Evolutionary conservation across 2,329 filamentous ascomycete species (phyloP).

Genomic region (Hawksworthiomyces lignivorus): DNA sequence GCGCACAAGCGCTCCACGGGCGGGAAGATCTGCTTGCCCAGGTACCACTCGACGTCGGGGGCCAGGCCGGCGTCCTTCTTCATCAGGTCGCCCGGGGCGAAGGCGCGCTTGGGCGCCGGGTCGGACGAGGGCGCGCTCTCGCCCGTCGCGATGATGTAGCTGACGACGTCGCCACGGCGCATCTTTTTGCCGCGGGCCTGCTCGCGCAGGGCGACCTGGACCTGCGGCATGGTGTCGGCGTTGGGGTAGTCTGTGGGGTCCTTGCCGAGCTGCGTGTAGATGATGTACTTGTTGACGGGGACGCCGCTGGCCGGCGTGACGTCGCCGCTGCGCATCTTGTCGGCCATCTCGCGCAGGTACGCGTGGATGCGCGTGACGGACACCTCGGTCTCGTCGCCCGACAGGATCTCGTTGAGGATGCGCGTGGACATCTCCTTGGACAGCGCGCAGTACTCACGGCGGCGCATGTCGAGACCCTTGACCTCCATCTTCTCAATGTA

Average conservation of each 20-base stretch:
- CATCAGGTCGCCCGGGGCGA: slow-evolving; percentile 74
- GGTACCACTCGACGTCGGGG: slow-evolving; percentile 95
- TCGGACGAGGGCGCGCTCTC: slow-evolving; percentile 45
- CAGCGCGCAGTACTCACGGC: slow-evolving; percentile 90
- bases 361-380: slow-evolving; percentile 89
- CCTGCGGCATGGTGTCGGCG: slow-evolving; percentile 89
- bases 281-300: slow-evolving; percentile 86
- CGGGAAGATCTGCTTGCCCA: slow-evolving; percentile 96
- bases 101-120: slow-evolving; percentile 78
- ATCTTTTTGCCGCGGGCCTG: slow-evolving; percentile 79
- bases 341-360: slow-evolving; percentile 75
- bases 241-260: slow-evolving; percentile 90
- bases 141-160: slow-evolving; percentile 76
- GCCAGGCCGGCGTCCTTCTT: slow-evolving; percentile 68
- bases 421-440: slow-evolving; percentile 91
- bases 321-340: slow-evolving; percentile 74
- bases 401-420: slow-evolving; percentile 89
- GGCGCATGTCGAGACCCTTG: slow-evolving; percentile 96
- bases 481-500: slow-evolving; percentile 93
- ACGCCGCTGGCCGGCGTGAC: slow-evolving; percentile 30
- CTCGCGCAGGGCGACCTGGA: slow-evolving; percentile 87
- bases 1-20: slow-evolving; percentile 96
- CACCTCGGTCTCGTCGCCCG: slow-evolving; percentile 82
- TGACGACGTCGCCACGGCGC: slow-evolving; percentile 91
- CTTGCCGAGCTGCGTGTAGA: slow-evolving; percentile 96